A percentile compares a stretch with the other conserved stretches of the same genome.
Evolutionary conservation across 441 rosid species (phyloP).

Genomic region (Croton laevigatus): DNA sequence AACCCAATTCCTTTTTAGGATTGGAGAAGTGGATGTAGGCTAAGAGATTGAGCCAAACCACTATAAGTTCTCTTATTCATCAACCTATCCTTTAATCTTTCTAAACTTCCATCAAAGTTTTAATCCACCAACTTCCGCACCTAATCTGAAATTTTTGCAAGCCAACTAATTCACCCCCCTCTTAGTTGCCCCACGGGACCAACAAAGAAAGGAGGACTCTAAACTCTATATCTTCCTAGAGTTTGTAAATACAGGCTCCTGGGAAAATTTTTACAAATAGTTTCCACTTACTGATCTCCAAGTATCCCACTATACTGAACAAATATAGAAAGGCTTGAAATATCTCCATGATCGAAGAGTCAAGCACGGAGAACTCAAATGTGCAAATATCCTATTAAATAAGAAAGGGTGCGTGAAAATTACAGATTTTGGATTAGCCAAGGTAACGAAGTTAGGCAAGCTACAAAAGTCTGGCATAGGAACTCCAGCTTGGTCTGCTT

Average conservation of each 20-base stretch:
- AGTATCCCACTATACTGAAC: background rate
- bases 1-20: no score
- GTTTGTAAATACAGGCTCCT: background rate
- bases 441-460: background rate
- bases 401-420: background rate
- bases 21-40: no score
- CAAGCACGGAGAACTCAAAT: background rate
- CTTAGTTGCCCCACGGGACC: no score
- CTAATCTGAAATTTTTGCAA: no score
- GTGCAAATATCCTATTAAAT: background rate
- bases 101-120: no score
- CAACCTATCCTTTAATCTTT: no score
- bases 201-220: no score
- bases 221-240: no score
- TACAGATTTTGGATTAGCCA: background rate
- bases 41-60: no score
- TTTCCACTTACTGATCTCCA: background rate
- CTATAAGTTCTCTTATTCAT: no score
- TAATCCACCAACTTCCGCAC: no score
- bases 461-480: background rate
- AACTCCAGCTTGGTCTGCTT: background rate
- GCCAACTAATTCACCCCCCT: no score
- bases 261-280: background rate
- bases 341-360: background rate
- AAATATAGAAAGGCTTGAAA: background rate